Percentiles rank a stretch among this genome's conserved stretches.
phyloP scores from a whole-genome alignment of 176 grass and related monocot species.

The Tuctoria greenei region DNA sequence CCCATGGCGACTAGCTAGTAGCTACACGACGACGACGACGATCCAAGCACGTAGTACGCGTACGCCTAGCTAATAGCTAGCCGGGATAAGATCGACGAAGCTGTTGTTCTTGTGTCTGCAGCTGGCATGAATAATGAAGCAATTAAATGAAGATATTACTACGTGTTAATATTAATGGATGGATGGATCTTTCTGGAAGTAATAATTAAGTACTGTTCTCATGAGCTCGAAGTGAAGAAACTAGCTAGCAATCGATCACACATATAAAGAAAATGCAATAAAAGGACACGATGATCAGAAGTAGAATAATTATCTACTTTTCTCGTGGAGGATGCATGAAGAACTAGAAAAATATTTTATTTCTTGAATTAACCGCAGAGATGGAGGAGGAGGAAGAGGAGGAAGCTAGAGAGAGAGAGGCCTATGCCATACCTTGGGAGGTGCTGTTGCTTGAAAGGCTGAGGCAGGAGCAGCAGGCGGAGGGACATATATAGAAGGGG shows the following conservation, averaged over 20 bases:
- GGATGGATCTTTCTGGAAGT: conserved; percentile 4
- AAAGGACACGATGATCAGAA: conserved; percentile 24
- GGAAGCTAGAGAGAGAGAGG: neutral
- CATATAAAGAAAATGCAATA: conserved; percentile 1
- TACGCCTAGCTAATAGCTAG: neutral
- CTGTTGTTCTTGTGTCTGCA: neutral
- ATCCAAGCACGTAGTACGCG: conserved; percentile 4
- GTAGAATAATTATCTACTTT: conserved; percentile 25
- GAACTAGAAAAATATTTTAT: conserved; percentile 25
- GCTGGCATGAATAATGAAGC: conserved; percentile 21
- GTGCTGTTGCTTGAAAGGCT: conserved; percentile 47
- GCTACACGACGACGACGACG: neutral
- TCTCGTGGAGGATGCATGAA: conserved; percentile 37
- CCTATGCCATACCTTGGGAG: conserved; percentile 44
- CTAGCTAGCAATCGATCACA: conserved; percentile 8
- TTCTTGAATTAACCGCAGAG: conserved; percentile 36
- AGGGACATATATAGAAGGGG: conserved; percentile 52
- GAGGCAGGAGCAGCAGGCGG: conserved; percentile 48
- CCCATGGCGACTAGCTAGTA: conserved; percentile 44
- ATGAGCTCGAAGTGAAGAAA: conserved; percentile 18
- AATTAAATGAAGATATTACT: neutral
- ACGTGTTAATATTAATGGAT: neutral
- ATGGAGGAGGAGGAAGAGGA: conserved; percentile 26
- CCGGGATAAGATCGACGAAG: neutral
- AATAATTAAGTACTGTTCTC: neutral